A percentile compares a stretch with the other conserved stretches of the same genome.
Evolutionary conservation across 1,284 basidiomycete species (phyloP).

Genomic region (Papiliotrema fonsecae): DNA sequence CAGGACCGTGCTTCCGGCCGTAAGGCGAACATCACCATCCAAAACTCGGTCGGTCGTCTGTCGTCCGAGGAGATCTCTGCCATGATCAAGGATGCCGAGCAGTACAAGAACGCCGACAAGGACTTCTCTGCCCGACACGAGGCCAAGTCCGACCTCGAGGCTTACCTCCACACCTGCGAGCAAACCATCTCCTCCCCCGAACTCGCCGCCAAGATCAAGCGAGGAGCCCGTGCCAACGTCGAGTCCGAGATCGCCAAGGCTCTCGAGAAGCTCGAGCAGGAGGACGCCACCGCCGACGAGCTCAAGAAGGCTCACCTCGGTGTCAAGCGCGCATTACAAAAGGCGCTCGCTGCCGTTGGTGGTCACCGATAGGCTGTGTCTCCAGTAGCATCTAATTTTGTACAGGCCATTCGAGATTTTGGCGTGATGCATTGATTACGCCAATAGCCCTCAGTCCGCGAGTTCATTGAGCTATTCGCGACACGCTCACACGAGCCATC

Average conservation of each 20-base stretch:
- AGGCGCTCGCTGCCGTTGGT: constrained; percentile 59
- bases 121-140: constrained; percentile 94
- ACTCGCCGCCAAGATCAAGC: constrained; percentile 94
- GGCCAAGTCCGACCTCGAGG: constrained; percentile 92
- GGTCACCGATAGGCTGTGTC: constrained; percentile 23
- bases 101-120: constrained; percentile 93
- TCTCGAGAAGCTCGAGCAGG: constrained; percentile 92
- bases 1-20: constrained; percentile 91
- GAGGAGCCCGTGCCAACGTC: constrained; percentile 84
- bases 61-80: constrained; percentile 91
- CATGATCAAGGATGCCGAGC: constrained; percentile 98
- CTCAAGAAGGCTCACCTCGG: constrained; percentile 86
- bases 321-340: constrained; percentile 92
- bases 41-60: constrained; percentile 89
- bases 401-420: too few relatives aligned
- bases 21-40: constrained; percentile 80
- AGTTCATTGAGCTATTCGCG: too few relatives aligned
- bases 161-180: constrained; percentile 82
- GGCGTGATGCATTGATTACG: too few relatives aligned
- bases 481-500: too few relatives aligned
- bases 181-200: constrained; percentile 60
- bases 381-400: not conserved
- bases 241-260: constrained; percentile 94
- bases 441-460: too few relatives aligned
- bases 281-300: constrained; percentile 85